Evolutionary conservation across 2,329 filamentous ascomycete genomes (phyloP), one percentile per base, ranked within the genome.

Genomic region (Verticillium tricorpus): DNA sequence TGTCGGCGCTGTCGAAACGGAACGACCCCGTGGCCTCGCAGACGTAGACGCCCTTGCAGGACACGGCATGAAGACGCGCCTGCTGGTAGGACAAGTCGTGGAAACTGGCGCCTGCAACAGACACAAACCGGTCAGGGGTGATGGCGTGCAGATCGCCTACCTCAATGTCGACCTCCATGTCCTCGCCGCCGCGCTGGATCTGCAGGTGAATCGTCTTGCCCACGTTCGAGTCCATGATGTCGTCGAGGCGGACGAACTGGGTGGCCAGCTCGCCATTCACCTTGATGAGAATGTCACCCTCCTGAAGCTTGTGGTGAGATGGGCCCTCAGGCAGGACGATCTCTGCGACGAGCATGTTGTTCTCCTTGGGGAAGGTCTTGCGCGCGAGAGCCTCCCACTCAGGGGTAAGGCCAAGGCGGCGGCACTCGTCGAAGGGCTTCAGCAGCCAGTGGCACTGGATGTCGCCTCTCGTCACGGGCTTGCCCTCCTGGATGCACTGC

Each of bases 41-140:
- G 63, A 98, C 90, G 72, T 92, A 99, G 19, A 99, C 93, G 37
- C 95, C 95, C 73, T 93, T 89, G 69, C 93, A 90, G 11, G 93
- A 89, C 62, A 99, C 93, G 37, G 93, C 94, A 73, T 97, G 98
- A 5, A 97, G 84, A 11, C 95, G 89, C n/a, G 95, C 93, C 76
- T 98, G 93, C 73, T 99, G 95, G 74, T 99, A 99, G 1, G 96
- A 99, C 19, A 99, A 81, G 72, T 96, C 87, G 78, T 99, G 96
- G 80, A 99, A 98, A 63, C 93, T 94, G 28, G 89, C 95, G 22
- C 95, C 96, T 52, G 93, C 92, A 54, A 98, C 94, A 5, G 93
- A 92, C 60, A 98, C 91, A 72, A 98, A 99, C 64, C 93, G 90
- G 76, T 97, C 93, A 15, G 96, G 95, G 3, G 95, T 98, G 73